phyloP scores from a whole-genome alignment of 345 rosid genomes.

The Euphorbia peplus region DNA sequence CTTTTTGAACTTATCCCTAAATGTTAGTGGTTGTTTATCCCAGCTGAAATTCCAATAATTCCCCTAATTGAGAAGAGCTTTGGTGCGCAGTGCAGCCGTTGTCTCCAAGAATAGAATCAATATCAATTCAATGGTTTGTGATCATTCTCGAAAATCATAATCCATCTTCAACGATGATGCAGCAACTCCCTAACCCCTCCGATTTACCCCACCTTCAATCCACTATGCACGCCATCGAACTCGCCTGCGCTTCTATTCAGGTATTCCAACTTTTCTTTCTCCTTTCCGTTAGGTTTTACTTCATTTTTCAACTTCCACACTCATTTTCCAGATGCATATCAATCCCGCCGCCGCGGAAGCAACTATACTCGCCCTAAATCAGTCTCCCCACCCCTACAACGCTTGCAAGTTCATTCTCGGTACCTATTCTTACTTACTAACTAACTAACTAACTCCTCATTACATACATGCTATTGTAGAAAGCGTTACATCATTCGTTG shows the following conservation, averaged over 20 bases:
- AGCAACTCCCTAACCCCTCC: conserved; percentile 24
- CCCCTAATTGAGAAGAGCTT: too few species aligned
- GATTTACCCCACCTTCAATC: conserved; percentile 75
- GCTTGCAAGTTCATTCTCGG: conserved; percentile 87
- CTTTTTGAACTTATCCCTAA: too few species aligned
- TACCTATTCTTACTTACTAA: conserved; percentile 34
- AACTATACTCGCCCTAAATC: conserved; percentile 69
- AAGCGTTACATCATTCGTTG: too few species aligned
- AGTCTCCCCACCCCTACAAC: conserved; percentile 82
- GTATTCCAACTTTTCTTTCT: conserved; percentile 26
- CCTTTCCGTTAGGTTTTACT: neutral
- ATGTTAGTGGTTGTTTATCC: too few species aligned
- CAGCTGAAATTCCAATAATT: too few species aligned
- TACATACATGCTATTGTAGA: neutral
- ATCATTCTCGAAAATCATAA: too few species aligned
- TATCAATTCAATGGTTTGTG: too few species aligned
- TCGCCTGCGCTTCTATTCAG: conserved; percentile 90
- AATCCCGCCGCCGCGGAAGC: conserved; percentile 84
- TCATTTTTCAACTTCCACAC: neutral
- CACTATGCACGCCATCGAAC: conserved; percentile 91
- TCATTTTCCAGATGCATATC: conserved; percentile 56
- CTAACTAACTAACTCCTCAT: neutral
- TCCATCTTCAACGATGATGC: conserved; percentile 14
- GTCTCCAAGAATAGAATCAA: too few species aligned
- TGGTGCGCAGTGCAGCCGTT: too few species aligned